Conservation (phyloP, 371 early-diverging fungal species). For the Mortierella sp. region DNA sequence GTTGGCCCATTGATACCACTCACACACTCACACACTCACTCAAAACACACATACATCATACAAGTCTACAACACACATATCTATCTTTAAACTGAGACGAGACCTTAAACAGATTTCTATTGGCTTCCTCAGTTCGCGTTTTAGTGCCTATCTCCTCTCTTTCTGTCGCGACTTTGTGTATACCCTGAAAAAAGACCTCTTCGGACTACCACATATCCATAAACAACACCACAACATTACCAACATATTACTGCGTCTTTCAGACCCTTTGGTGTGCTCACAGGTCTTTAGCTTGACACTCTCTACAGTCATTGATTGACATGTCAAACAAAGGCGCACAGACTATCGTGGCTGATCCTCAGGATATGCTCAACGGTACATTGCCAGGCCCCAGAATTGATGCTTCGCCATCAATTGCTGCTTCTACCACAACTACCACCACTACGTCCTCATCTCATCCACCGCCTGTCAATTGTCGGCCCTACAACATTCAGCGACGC, state of each 20-base stretch:
- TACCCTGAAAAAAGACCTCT: neutral
- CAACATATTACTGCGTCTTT: neutral
- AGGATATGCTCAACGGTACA: conserved; percentile 3
- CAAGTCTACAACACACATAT: too few relatives aligned
- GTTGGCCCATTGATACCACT: neutral
- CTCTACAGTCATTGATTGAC: conserved; percentile 1
- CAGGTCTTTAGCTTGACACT: neutral
- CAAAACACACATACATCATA: too few relatives aligned
- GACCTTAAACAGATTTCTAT: conserved; percentile 8
- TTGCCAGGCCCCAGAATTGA: conserved; percentile 3
- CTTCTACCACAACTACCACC: conserved; percentile 3
- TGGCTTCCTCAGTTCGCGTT: conserved; percentile 12
- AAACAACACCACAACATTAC: neutral
- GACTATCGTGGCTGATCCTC: conserved; percentile 14
- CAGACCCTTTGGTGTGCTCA: neutral
- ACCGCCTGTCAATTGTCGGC: conserved; percentile 31
- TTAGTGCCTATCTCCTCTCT: neutral
- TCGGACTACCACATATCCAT: neutral
- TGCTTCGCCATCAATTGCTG: neutral
- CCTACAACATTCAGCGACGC: conserved; percentile 43
- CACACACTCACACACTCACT: too few relatives aligned
- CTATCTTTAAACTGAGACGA: neutral
- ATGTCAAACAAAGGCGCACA: conserved; percentile 50
- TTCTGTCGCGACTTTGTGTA: neutral
- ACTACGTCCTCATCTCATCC: conserved; percentile 26